These are phyloP conservation scores for Candida multigemmis DNA, from an alignment of 805 yeast species.

Conservation along the genomic window DNA sequence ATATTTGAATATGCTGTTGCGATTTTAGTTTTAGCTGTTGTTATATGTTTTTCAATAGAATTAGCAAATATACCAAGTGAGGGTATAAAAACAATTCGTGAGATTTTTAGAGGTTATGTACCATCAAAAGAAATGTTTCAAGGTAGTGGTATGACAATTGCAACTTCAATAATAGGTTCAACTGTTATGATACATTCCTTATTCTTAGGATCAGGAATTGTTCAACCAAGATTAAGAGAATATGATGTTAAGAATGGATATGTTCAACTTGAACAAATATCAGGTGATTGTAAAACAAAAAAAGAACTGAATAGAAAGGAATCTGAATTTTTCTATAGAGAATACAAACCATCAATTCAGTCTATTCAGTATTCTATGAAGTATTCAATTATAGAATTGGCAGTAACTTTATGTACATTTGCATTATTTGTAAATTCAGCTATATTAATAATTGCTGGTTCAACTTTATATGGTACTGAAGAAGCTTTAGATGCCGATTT, in stretches of 20 bases:
- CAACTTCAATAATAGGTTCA: slow-evolving; percentile 40
- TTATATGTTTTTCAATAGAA: slow-evolving; percentile 37
- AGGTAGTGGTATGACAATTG: slow-evolving; percentile 35
- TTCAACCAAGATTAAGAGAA: slow-evolving; percentile 39
- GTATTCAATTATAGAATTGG: slow-evolving; percentile 65
- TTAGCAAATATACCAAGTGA: slow-evolving; percentile 24
- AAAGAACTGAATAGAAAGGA: slow-evolving; percentile 8
- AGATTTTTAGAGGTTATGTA: slow-evolving; percentile 33
- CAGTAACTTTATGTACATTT: slow-evolving; percentile 61
- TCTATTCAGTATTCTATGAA: slow-evolving; percentile 68
- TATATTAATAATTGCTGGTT: slow-evolving; percentile 73
- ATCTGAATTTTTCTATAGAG: slow-evolving; percentile 21
- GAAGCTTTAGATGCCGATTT: slow-evolving; percentile 78
- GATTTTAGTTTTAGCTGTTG: slow-evolving; percentile 31
- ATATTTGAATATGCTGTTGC: slow-evolving; percentile 36
- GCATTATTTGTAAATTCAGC: slow-evolving; percentile 85
- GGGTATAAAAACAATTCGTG: slow-evolving; percentile 13
- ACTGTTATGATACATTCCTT: slow-evolving; percentile 46
- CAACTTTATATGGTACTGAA: slow-evolving; percentile 61
- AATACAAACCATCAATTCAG: slow-evolving; percentile 60
- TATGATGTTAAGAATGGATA: slow-evolving; percentile 30
- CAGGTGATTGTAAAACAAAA: slow-evolving; percentile 2
- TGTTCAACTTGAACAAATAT: slow-evolving; percentile 12
- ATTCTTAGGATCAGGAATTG: slow-evolving; percentile 40
- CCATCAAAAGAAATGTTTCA: slow-evolving; percentile 35